These are phyloP conservation scores for Aspergillus jensenii DNA, from an alignment of 2,329 filamentous ascomycete species.

Conservation along the genomic window DNA sequence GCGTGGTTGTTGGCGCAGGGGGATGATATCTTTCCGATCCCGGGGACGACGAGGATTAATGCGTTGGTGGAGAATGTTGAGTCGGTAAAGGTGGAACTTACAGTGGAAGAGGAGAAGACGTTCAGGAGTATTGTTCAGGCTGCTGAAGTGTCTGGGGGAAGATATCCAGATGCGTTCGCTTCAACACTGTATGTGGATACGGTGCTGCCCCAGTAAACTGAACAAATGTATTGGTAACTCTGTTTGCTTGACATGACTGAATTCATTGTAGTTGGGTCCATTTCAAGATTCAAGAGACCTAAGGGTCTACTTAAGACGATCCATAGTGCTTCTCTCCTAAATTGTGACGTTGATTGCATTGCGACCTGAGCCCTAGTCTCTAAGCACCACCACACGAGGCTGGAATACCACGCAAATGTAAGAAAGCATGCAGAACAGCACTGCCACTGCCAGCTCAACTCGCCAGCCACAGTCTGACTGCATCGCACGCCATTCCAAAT, in stretches of 20 bases:
- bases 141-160: constrained; percentile 7
- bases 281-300: no score
- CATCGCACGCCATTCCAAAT: no score
- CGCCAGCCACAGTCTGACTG: no score
- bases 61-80: constrained; percentile 47
- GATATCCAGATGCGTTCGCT: constrained; percentile 7
- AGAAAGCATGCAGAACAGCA: no score
- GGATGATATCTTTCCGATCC: constrained; percentile 61
- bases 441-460: no score
- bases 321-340: no score
- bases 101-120: constrained; percentile 14
- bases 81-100: constrained; percentile 17
- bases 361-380: no score
- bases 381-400: no score
- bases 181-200: constrained; percentile 14
- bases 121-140: constrained; percentile 9
- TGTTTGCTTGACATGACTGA: no score
- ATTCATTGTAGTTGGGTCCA: not conserved
- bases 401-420: no score
- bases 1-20: constrained; percentile 65
- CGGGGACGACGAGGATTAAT: constrained; percentile 51
- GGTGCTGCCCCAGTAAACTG: constrained; percentile 2
- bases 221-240: not conserved
- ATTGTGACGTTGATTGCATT: no score
- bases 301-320: no score